Evolutionary conservation across 768 basidiomycete genomes (phyloP), one percentile per base, ranked within the genome.

Genomic region (Amanita pallidorosea): DNA sequence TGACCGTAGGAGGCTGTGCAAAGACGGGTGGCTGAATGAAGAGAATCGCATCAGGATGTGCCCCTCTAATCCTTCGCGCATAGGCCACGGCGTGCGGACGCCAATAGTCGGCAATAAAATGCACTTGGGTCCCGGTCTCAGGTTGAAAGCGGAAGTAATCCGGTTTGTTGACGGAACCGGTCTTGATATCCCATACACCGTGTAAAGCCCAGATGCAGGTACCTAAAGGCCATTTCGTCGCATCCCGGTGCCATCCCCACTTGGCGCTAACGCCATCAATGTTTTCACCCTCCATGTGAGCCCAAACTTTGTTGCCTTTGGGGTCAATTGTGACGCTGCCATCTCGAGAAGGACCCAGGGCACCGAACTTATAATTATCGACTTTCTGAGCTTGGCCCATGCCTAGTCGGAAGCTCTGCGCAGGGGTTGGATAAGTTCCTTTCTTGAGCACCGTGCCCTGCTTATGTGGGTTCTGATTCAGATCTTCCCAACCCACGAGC

Each of bases 1-100:
- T 74, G 13, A 79, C 65, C 1, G 64, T 57, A 0, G 93, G 91
- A 0, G 94, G 95, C 1, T 70, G 67, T 0, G 80, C 82, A 61
- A 97, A 97, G 1, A 98, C 91, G 5, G 94, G 89, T 0, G 91
- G 88, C 53, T 94, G 89, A 42, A 95, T 71, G 61, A 98, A 95
- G n/a, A 83, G 70, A 56, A 97, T 93, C 7, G 87, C 82, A 47
- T 85, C 80, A 0, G 86, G 85, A 60, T 97, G 92, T 5, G 78
- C 63, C 4, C 64, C 45, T 1, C 90, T 77, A 36, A 93, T 79
- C 13, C 81, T 72, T 1, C 60, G 55, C 1, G 77, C 66, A 55
- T 77, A 92, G 7, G 63, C 65, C 22, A 70, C 63, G 67, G 78
- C 82, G 60, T 90, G 87, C 1, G 85, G 77, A 33, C 75, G 73